Base-by-base conservation (phyloP, 495 filamentous ascomycete genomes). In the Penicillium goetzii region DNA sequence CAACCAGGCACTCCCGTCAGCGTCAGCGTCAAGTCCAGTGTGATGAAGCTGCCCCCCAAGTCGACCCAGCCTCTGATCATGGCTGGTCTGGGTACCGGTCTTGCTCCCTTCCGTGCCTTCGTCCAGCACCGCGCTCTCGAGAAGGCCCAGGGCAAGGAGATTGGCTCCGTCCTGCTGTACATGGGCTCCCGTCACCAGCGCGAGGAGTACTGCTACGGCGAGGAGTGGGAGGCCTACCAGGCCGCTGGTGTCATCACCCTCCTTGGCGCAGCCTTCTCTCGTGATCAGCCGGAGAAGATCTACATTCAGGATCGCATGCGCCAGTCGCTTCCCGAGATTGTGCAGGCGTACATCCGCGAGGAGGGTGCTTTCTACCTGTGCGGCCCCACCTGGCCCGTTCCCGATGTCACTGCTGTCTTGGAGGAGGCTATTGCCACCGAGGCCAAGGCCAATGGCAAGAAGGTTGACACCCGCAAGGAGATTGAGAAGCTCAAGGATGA, bases 281-380 rank as follows among this genome's bases (percentile, higher is more conserved):
- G 95, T 68, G 95, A 99, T 72, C 95, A 99, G 85, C 88, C 90
- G 21, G 84, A 97, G 84, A 99, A 99, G 88, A 96, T 99, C 63
- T 99, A 99, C 72, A 99, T 99, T 73, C 95, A 99, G 81, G 95
- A 98, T 71, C 88, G 93, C 64, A 98, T 99, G 95, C 86, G 95
- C 59, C 84, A 98, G 83, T 90, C 88, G 2, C 76, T 97, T 38
- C 75, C 77, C n/a, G 90, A 97, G 56, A 92, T 99, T 59, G 86
- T 94, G 63, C 79, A 95, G 76, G 92, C 93, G 9, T 97, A 98
- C 74, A 86, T 96, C 70, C 83, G 89, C 73, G 85, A 96, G 62
- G 90, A 93, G 65, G 95, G 95, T 53, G 85, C 88, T 11, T 99
- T 99, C 80, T 99, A 99, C 78, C 87, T 99, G 25, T 99, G 95